Evolutionary conservation across 495 filamentous ascomycete genomes (phyloP).

Genomic region (Saxophila tyrrhenica): DNA sequence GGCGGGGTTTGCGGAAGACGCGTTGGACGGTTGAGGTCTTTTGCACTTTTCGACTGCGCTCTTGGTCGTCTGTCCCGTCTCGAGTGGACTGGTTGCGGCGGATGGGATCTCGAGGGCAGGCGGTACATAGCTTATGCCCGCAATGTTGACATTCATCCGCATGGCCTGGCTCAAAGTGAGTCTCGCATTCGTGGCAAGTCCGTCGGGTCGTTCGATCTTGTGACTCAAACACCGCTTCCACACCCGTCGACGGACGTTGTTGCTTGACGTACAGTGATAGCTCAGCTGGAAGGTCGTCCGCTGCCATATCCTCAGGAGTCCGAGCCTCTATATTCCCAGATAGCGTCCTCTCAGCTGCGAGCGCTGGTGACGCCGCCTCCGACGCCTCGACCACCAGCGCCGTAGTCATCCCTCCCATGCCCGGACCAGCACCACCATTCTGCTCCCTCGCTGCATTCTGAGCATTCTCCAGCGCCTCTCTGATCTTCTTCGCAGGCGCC

Average conservation of each 20-base stretch:
- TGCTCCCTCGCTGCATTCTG: background rate
- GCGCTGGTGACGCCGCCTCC: conserved; percentile 62
- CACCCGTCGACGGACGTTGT: background rate
- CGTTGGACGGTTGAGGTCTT: conserved; percentile 26
- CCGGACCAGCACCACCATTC: background rate
- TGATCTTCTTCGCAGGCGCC: conserved; percentile 46
- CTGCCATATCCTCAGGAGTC: background rate
- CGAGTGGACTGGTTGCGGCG: conserved; percentile 60
- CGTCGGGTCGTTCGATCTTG: conserved; percentile 50
- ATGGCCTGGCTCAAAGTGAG: conserved; percentile 42
- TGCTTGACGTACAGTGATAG: background rate
- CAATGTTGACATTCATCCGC: conserved; percentile 39
- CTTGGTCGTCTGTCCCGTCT: conserved; percentile 63
- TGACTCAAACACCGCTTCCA: background rate
- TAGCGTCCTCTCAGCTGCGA: conserved; percentile 7
- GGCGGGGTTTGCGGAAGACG: conserved; percentile 24
- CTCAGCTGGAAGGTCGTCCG: background rate
- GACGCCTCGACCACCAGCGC: conserved; percentile 19
- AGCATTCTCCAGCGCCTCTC: conserved; percentile 32
- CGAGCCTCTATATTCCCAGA: background rate
- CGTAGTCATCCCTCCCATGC: background rate
- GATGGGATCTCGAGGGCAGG: conserved; percentile 70
- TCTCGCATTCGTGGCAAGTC: conserved; percentile 64
- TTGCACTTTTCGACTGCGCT: conserved; percentile 19
- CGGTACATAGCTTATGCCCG: conserved; percentile 63